Evolutionary conservation across 169 alveolate species (phyloP).

Genomic region (Blepharisma undulans): DNA sequence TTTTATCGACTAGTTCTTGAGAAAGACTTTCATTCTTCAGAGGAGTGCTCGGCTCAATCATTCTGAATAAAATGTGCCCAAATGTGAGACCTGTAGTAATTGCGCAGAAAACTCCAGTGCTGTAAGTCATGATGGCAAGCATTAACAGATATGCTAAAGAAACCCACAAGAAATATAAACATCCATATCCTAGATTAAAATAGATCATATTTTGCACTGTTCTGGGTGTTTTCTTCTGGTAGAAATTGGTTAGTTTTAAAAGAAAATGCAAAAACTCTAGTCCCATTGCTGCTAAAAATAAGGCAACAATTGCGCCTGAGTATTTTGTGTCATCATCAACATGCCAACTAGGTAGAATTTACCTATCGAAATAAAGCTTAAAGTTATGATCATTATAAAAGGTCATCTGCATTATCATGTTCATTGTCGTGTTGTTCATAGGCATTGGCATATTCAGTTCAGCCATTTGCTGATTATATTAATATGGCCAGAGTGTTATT

Average conservation of each 20-base stretch:
- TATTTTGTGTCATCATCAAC: constrained; percentile 12
- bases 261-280: neutral
- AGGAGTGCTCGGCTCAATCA: neutral
- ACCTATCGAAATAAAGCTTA: constrained; percentile 17
- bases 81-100: constrained; percentile 30
- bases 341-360: neutral
- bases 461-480: neutral
- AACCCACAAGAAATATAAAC: constrained; percentile 12
- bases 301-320: constrained; percentile 17
- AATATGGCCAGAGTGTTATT: neutral
- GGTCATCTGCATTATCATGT: constrained; percentile 29
- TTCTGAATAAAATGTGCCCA: constrained; percentile 36
- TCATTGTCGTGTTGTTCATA: neutral
- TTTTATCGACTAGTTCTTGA: neutral
- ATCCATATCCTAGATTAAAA: neutral
- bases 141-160: constrained; percentile 34
- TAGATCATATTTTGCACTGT: neutral
- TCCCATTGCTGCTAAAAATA: neutral
- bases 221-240: neutral
- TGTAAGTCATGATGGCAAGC: constrained; percentile 47
- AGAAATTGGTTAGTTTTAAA: neutral
- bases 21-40: neutral
- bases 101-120: constrained; percentile 40
- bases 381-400: constrained; percentile 9
- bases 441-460: neutral